Conservation (phyloP, 2,329 filamentous ascomycete genomes). For the Aspergillus phoenicis region DNA sequence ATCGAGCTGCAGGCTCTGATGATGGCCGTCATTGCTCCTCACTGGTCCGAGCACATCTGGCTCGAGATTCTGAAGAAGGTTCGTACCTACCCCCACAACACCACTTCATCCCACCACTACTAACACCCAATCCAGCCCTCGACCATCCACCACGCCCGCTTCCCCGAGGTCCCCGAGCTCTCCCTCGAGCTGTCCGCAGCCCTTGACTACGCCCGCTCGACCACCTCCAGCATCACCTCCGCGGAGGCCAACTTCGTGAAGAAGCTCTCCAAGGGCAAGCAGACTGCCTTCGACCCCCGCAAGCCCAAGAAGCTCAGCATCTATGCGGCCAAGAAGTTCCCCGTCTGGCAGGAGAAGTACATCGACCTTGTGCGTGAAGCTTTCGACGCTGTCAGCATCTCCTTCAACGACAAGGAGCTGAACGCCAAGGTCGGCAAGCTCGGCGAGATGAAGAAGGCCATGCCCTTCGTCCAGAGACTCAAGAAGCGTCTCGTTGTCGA, state of each 20-base stretch:
- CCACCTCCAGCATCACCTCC: constrained; percentile 76
- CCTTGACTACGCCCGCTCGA: constrained; percentile 76
- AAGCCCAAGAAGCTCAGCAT: constrained; percentile 90
- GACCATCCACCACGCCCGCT: constrained; percentile 78
- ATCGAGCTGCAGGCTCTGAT: constrained; percentile 84
- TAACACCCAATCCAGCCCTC: constrained; percentile 48
- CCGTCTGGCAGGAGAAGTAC: constrained; percentile 89
- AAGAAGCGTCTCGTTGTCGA: constrained; percentile 76
- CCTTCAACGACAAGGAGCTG: constrained; percentile 77
- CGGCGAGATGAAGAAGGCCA: constrained; percentile 86
- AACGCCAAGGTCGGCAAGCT: constrained; percentile 78
- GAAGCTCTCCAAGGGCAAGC: constrained; percentile 92
- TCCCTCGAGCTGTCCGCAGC: constrained; percentile 72
- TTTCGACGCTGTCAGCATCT: constrained; percentile 65
- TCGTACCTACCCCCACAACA: background rate
- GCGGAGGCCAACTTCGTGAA: constrained; percentile 76
- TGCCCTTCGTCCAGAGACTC: constrained; percentile 89
- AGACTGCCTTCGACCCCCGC: constrained; percentile 80
- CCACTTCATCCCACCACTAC: constrained; percentile 1
- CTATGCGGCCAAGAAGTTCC: constrained; percentile 77
- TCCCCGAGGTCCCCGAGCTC: constrained; percentile 68
- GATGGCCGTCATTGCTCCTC: constrained; percentile 81
- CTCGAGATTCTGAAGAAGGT: constrained; percentile 79
- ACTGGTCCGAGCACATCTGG: constrained; percentile 96
- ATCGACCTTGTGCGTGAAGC: constrained; percentile 75